Base-by-base conservation (phyloP, 768 basidiomycete genomes). In the Lactarius sp. region DNA sequence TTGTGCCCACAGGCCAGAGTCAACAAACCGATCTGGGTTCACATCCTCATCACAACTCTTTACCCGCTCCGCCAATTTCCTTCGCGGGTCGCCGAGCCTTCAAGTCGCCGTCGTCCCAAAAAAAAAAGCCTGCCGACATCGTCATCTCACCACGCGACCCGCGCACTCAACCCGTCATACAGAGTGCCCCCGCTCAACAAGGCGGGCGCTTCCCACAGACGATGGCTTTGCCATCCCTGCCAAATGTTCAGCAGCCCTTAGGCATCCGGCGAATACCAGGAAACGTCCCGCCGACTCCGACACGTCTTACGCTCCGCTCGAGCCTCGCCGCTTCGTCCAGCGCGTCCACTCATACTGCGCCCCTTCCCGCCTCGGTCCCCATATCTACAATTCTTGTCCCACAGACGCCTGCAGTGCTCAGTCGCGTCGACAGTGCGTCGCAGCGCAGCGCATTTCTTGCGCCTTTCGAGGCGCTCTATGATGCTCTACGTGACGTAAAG, bases 381-480 rank as follows among this genome's bases (percentile, higher is more conserved):
- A 90, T 90, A 59, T 80, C 88, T 6, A 79, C 80, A 14, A 78
- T 80, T 5, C 75, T 86, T 12, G 84, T 87, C 1, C 88, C 89
- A 2, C 84, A 85, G 3, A 88, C 89, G 1, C 86, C 88, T 3
- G 81, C 81, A n/a, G 77, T 81, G 12, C 77, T 89, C 20, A 84
- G 85, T 16, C 83, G 81, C 46, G 82, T 85, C 1, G 80, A 79
- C 13, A 85, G 83, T 69, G 70, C 81, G 10, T 81, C 82, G 27
- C 86, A 87, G 70, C 90, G 87, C 71, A 77, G 83, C 1, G 86
- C 90, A 20, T 94, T 94, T 73, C 75, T 94, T 53, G 84, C 87
- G 0, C 91, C 90, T 3, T 94, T 94, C 68, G 89, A 88, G 70
- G 73, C 81, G 56, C 94, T 94, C 73, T 94, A 92, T 71, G 91